These are phyloP conservation scores for Emericellopsis atlantica DNA, from an alignment of 2,329 filamentous ascomycete genomes.

Conservation along the genomic window DNA sequence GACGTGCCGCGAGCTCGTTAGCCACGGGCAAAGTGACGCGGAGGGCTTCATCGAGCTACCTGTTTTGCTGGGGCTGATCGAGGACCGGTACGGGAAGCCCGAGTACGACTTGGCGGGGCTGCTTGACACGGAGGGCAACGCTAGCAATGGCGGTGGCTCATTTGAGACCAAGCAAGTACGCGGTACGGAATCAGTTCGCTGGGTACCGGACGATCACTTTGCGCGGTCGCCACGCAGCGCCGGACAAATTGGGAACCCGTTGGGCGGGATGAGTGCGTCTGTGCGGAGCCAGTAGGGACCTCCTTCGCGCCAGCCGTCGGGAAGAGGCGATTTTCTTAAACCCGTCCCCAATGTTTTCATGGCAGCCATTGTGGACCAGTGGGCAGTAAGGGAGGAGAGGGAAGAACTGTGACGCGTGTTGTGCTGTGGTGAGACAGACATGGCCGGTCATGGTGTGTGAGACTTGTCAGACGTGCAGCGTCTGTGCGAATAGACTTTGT, in stretches of 20 bases:
- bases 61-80: constrained; percentile 52
- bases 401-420: background rate
- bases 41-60: constrained; percentile 61
- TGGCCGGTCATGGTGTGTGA: background rate
- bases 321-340: too few relatives aligned
- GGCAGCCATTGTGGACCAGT: too few relatives aligned
- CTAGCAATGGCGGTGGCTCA: constrained; percentile 77
- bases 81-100: constrained; percentile 33
- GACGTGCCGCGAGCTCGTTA: constrained; percentile 55
- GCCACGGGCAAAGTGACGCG: constrained; percentile 21
- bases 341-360: too few relatives aligned
- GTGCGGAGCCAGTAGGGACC: too few relatives aligned
- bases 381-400: background rate
- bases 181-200: constrained; percentile 35
- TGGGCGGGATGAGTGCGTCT: too few relatives aligned
- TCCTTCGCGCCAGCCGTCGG: too few relatives aligned
- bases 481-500: too few relatives aligned
- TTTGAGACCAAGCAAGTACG: constrained; percentile 55
- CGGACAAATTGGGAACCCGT: constrained; percentile 57
- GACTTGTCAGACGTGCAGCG: too few relatives aligned
- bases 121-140: constrained; percentile 82
- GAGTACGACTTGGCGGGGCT: constrained; percentile 63
- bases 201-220: constrained; percentile 38
- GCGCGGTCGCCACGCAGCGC: constrained; percentile 29
- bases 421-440: constrained; percentile 1